Evolutionary conservation across 1,284 basidiomycete species (phyloP).

Genomic region (Cystobasidium slooffiae): DNA sequence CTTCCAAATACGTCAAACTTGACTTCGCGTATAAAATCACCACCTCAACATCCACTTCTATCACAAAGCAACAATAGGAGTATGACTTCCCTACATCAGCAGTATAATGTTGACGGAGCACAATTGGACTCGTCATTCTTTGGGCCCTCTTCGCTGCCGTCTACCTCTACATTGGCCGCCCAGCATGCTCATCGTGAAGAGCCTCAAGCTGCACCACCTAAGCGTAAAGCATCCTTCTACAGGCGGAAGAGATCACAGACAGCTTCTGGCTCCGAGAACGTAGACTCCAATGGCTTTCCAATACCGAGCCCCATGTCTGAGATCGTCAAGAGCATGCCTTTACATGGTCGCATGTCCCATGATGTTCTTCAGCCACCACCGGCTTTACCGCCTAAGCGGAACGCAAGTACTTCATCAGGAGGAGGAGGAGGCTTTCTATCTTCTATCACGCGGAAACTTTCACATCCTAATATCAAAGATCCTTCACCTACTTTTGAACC

Average conservation of each 20-base stretch:
- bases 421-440: conserved; percentile 19
- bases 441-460: conserved; percentile 26
- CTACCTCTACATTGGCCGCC: neutral
- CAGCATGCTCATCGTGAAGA: neutral
- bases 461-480: conserved; percentile 21
- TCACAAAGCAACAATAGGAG: conserved; percentile 5
- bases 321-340: conserved; percentile 36
- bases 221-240: conserved; percentile 40
- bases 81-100: neutral
- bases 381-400: neutral
- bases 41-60: neutral
- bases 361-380: neutral
- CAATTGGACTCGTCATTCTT: neutral
- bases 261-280: neutral
- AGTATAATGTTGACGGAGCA: neutral
- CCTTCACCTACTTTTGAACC: neutral
- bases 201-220: conserved; percentile 4
- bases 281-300: conserved; percentile 37
- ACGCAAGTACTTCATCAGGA: neutral
- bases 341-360: conserved; percentile 1
- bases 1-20: neutral
- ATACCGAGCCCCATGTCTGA: conserved; percentile 35
- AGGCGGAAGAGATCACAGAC: conserved; percentile 39
- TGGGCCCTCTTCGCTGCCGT: conserved; percentile 1
- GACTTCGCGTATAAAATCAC: conserved; percentile 1